Evolutionary conservation across 345 rosid species (phyloP), one percentile per base, ranked within the genome.

Genomic region (Anastatica hierochuntica): DNA sequence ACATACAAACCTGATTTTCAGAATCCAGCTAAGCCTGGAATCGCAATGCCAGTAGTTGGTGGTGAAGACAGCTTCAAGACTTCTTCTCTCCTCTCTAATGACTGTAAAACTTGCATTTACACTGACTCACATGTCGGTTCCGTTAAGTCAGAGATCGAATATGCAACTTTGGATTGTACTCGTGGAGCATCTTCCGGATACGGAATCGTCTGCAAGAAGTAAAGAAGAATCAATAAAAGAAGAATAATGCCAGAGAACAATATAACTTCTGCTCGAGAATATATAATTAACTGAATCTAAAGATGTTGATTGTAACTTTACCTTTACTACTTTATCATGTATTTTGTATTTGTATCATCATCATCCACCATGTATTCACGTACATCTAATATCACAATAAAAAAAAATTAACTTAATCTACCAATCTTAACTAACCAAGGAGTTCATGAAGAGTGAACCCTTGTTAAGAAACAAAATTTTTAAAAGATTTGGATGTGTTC

Each of bases 21-120:
- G 63, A 82, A 78, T 64, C 87, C 81, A 0, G 82, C 82, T 19
- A 84, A 77, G 64, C 74, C 74, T 1, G 90, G 85, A 1, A 80
- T 77, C 13, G 83, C 79, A 9, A 78, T 80, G 94, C 81, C 82
- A 0, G 75, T 77, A 0, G 54, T 72, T 17, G 79, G 84, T 41
- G 80, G 77, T 33, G 85, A 84, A 55, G 79, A 76, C 39, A 78
- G 67, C 60, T 80, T 74, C 54, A 74, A 74, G 62, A 78, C 78
- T 8, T 10, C 78, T 10, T 72, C 83, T 8, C 79, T 84, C 9
- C 52, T 88, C 34, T 63, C 75, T 16, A 33, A 66, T 3, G 74
- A 75, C 41, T 77, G 79, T 16, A 13, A 34, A 15, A 52, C 78
- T 55, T 75, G 85, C 53, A 44, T 71, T 24, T 75, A 58, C 72